Percentiles rank a stretch among this genome's conserved stretches.
Conservation (phyloP, 2,329 filamentous ascomycete species). For the Aspergillus costaricaensis region DNA sequence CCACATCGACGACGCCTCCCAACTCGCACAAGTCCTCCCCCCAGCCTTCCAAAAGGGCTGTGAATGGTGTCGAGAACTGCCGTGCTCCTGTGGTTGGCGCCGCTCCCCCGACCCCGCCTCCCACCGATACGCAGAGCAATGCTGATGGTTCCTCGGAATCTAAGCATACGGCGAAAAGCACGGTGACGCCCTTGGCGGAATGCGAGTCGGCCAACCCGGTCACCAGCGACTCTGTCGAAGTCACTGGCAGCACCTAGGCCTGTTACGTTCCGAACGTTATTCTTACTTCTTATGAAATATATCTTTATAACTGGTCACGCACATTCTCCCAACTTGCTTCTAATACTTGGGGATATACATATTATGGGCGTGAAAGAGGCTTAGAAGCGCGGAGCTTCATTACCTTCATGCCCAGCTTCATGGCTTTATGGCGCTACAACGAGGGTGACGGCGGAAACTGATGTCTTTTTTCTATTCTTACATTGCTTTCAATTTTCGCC, state of each 20-base stretch:
- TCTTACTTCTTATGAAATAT: slow-evolving; percentile 30
- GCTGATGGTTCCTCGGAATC: slow-evolving; percentile 46
- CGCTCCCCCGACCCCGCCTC: slow-evolving; percentile 66
- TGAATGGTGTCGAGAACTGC: slow-evolving; percentile 40
- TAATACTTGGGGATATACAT: slow-evolving; percentile 42
- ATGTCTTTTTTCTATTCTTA: slow-evolving; percentile 20
- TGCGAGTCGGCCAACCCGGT: slow-evolving; percentile 31
- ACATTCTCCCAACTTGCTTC: slow-evolving; percentile 29
- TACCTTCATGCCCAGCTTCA: slow-evolving; percentile 27
- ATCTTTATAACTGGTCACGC: slow-evolving; percentile 20
- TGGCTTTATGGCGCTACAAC: slow-evolving; percentile 39
- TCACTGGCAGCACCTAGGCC: slow-evolving; percentile 27
- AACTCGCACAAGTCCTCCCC: slow-evolving; percentile 44
- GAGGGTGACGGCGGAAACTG: slow-evolving; percentile 26
- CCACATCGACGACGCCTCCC: slow-evolving; percentile 41
- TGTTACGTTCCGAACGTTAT: slow-evolving; percentile 1
- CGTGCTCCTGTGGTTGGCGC: slow-evolving; percentile 54
- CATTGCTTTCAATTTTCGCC: slow-evolving; percentile 16
- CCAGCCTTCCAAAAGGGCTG: slow-evolving; percentile 36
- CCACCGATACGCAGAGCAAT: slow-evolving; percentile 68
- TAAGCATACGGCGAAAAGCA: slow-evolving; percentile 38
- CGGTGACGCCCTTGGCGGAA: slow-evolving; percentile 36
- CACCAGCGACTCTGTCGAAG: slow-evolving; percentile 30
- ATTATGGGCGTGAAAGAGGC: slow-evolving; percentile 33
- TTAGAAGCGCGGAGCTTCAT: background rate